Conservation (phyloP, 768 basidiomycete species). For the Cystoderma amianthinum region DNA sequence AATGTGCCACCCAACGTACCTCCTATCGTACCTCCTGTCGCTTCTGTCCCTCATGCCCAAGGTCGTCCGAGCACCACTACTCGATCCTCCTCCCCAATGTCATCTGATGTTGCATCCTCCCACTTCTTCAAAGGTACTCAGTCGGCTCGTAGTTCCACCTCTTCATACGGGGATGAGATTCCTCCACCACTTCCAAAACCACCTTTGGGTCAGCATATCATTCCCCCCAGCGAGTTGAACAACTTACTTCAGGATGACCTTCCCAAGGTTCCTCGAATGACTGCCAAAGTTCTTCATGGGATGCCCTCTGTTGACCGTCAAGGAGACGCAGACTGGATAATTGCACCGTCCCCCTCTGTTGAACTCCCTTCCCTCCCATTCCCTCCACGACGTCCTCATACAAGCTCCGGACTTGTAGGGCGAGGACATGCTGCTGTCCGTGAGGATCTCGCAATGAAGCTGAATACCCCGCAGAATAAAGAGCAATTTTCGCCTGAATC, state of each 20-base stretch:
- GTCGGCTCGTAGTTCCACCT: conserved; percentile 46
- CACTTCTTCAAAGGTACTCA: conserved; percentile 39
- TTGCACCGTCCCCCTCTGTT: conserved; percentile 23
- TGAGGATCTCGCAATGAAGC: not conserved
- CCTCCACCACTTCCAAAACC: conserved; percentile 29
- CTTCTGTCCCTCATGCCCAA: conserved; percentile 3
- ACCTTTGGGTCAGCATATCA: conserved; percentile 34
- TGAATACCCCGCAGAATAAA: too few species aligned
- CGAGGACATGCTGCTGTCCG: not conserved
- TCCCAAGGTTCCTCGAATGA: not conserved
- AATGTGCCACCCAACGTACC: conserved; percentile 3
- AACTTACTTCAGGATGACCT: conserved; percentile 16
- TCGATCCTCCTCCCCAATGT: conserved; percentile 54
- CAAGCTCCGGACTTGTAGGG: not conserved
- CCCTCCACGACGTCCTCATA: conserved; percentile 23
- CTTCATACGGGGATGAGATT: conserved; percentile 42
- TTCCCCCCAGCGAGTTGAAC: conserved; percentile 49
- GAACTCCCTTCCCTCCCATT: conserved; percentile 30
- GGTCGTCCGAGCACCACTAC: conserved; percentile 42
- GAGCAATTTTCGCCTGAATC: conserved; percentile 16
- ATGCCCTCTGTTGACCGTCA: not conserved
- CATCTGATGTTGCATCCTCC: conserved; percentile 48
- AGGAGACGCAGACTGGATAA: conserved; percentile 23
- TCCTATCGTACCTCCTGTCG: not conserved
- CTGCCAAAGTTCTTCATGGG: not conserved